Evolutionary conservation across 225 moss, liverwort and hornwort genomes (phyloP).

Genomic region (Straminergon stramineum): DNA sequence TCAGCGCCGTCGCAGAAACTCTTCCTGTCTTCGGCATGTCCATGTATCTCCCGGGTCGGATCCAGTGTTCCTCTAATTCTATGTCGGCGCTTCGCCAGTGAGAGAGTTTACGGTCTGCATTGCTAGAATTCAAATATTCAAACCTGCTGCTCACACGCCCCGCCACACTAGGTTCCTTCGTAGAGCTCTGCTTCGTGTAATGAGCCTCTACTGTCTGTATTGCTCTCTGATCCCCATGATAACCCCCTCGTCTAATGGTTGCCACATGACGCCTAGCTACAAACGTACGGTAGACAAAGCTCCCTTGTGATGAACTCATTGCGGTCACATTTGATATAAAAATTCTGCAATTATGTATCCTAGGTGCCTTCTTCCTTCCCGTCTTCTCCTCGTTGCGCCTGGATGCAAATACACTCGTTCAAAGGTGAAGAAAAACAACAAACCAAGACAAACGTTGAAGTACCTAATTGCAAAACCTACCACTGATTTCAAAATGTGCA

Average conservation of each 20-base stretch:
- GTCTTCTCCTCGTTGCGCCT: constrained; percentile 14
- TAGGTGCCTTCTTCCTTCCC: not conserved
- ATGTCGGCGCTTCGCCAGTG: not conserved
- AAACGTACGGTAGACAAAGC: constrained; percentile 12
- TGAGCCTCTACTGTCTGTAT: not conserved
- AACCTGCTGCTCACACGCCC: constrained; percentile 6
- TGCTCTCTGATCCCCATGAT: not conserved
- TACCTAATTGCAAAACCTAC: not conserved
- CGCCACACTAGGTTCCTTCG: not conserved
- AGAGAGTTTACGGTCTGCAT: not conserved
- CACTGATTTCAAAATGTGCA: not conserved
- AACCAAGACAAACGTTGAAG: not conserved
- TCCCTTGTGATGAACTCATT: constrained; percentile 22
- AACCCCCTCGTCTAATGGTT: constrained; percentile 2
- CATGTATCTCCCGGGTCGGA: not conserved
- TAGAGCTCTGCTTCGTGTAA: not conserved
- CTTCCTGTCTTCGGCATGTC: not conserved
- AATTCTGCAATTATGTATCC: not conserved
- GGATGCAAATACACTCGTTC: not conserved
- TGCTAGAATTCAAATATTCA: not conserved
- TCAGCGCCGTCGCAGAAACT: constrained; percentile 9
- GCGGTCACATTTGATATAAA: constrained; percentile 1
- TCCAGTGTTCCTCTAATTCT: not conserved
- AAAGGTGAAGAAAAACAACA: not conserved
- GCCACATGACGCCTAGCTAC: constrained; percentile 9